phyloP scores from a whole-genome alignment of 805 yeast species.

The Candida krabiensis region DNA sequence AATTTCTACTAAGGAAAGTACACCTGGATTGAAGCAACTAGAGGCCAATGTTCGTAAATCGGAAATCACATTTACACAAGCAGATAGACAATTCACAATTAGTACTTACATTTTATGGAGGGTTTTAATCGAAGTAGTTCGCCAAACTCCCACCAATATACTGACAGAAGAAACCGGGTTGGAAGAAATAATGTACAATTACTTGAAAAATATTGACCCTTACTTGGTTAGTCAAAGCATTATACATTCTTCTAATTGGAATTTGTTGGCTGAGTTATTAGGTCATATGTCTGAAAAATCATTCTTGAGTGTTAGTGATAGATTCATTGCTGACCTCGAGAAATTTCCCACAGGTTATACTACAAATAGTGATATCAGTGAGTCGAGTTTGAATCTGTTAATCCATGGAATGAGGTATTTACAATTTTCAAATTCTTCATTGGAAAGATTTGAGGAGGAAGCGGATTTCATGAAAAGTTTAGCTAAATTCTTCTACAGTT shows the following conservation, averaged over 20 bases:
- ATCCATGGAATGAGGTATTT: conserved; percentile 92
- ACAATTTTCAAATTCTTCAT: conserved; percentile 75
- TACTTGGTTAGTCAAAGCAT: conserved; percentile 59
- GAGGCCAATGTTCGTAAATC: conserved; percentile 39
- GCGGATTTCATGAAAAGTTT: conserved; percentile 87
- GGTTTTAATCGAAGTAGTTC: conserved; percentile 87
- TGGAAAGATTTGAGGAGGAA: conserved; percentile 88
- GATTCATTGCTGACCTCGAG: conserved; percentile 91
- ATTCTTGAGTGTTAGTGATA: conserved; percentile 84
- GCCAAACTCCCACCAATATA: conserved; percentile 74
- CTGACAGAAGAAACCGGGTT: conserved; percentile 78
- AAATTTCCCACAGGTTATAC: conserved; percentile 61
- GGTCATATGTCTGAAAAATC: conserved; percentile 89
- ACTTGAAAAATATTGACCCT: conserved; percentile 86
- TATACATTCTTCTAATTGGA: conserved; percentile 92
- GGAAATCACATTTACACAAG: conserved; percentile 71
- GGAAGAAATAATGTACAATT: conserved; percentile 92
- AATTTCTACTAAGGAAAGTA: conserved; percentile 9
- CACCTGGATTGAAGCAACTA: conserved; percentile 15
- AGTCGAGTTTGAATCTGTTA: conserved; percentile 64
- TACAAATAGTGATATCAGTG: conserved; percentile 27
- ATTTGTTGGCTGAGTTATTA: conserved; percentile 79
- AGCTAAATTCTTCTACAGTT: conserved; percentile 73
- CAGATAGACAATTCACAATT: conserved; percentile 83
- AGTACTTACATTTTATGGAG: conserved; percentile 88